These are phyloP conservation scores for Avena atlantica DNA, from an alignment of 176 grass and related monocot species.

Conservation along the genomic window DNA sequence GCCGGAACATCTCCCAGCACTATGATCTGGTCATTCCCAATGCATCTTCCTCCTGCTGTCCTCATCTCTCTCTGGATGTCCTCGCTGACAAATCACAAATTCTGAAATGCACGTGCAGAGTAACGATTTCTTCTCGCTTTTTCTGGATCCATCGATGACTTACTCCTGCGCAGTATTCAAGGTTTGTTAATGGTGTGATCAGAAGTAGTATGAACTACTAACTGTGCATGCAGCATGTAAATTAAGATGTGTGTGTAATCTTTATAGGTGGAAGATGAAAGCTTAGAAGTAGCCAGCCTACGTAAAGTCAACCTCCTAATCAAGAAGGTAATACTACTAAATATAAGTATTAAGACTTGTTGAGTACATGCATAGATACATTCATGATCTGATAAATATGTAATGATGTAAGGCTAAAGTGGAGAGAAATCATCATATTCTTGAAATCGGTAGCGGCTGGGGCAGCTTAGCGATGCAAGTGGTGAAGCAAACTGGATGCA, in stretches of 20 bases:
- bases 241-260: background rate
- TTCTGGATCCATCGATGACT: conserved; percentile 93
- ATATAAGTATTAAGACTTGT: background rate
- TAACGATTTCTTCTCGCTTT: conserved; percentile 88
- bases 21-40: conserved; percentile 39
- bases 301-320: conserved; percentile 79
- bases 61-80: background rate
- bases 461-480: conserved; percentile 67
- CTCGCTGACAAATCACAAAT: background rate
- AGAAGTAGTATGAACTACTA: background rate
- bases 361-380: background rate
- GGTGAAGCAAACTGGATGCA: conserved; percentile 70
- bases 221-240: background rate
- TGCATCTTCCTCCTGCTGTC: background rate
- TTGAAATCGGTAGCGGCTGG: conserved; percentile 80
- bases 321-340: conserved; percentile 60
- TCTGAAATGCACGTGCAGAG: conserved; percentile 51
- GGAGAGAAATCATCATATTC: conserved; percentile 59
- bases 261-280: conserved; percentile 69
- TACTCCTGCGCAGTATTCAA: conserved; percentile 89
- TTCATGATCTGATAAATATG: conserved; percentile 1
- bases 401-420: conserved; percentile 57
- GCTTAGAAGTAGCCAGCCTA: conserved; percentile 73
- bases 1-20: conserved; percentile 82
- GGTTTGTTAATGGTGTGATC: conserved; percentile 30